A percentile compares a stretch with the other conserved stretches of the same genome.
These are phyloP conservation scores for Micractinium conductrix DNA, from an alignment of 139 green algal species.

Conservation along the genomic window DNA sequence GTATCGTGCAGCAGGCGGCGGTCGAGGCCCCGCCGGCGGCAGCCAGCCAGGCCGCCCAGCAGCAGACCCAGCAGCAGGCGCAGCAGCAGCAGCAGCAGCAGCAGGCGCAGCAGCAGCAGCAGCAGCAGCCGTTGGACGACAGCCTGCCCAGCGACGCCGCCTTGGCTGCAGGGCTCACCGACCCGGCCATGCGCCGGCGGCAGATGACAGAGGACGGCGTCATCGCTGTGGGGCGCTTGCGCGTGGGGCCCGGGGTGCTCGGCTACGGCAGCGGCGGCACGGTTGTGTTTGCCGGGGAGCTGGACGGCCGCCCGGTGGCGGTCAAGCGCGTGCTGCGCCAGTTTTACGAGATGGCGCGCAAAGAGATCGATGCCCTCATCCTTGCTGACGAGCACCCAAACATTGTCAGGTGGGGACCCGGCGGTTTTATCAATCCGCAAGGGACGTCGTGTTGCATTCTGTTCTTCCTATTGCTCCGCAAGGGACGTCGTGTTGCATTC, in stretches of 20 bases:
- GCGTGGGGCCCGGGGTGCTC: slow-evolving; percentile 68
- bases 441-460: too few relatives aligned
- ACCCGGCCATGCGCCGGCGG: not conserved
- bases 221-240: slow-evolving; percentile 34
- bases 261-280: slow-evolving; percentile 79
- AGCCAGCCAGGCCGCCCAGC: not conserved
- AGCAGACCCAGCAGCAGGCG: not conserved
- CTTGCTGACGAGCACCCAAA: slow-evolving; percentile 96
- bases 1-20: not conserved
- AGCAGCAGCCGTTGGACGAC: not conserved
- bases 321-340: slow-evolving; percentile 91
- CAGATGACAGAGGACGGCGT: slow-evolving; percentile 14
- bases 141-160: not conserved
- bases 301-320: slow-evolving; percentile 85
- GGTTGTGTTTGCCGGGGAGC: slow-evolving; percentile 85
- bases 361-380: slow-evolving; percentile 95
- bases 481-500: too few relatives aligned
- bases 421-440: too few relatives aligned
- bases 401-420: slow-evolving; percentile 66
- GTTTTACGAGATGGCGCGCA: slow-evolving; percentile 88
- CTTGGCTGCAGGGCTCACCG: not conserved
- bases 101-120: not conserved
- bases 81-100: not conserved
- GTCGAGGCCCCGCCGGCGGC: not conserved
- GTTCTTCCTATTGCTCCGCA: too few relatives aligned